phyloP scores from a whole-genome alignment of 1,284 basidiomycete genomes.

The Trichosporon sp. region DNA sequence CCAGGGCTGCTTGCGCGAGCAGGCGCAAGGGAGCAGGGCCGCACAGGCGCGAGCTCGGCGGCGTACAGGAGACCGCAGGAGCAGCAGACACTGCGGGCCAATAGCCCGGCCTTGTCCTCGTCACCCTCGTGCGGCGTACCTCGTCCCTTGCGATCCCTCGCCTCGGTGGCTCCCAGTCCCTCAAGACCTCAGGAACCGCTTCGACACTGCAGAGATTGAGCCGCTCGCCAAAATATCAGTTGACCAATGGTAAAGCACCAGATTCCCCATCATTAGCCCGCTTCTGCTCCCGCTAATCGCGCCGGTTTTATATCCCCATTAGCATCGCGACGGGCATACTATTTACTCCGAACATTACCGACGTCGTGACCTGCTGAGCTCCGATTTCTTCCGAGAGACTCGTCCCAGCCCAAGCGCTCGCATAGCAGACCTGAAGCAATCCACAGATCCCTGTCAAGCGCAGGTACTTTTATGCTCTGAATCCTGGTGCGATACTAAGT shows the following conservation, averaged over 20 bases:
- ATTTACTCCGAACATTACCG: constrained; percentile 20
- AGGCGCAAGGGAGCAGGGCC: not conserved
- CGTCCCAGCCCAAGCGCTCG: not conserved
- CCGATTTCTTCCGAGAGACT: constrained; percentile 10
- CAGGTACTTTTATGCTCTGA: not conserved
- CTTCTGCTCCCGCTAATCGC: constrained; percentile 15
- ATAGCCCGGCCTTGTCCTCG: not conserved
- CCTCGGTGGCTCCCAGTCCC: not conserved
- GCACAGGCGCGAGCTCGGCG: constrained; percentile 1
- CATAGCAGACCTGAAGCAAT: not conserved
- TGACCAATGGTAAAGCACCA: not conserved
- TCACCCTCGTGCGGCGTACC: constrained; percentile 8
- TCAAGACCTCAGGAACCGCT: constrained; percentile 2
- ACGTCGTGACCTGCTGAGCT: not conserved
- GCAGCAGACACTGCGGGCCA: not conserved
- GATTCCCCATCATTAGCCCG: constrained; percentile 2
- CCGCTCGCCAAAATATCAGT: not conserved
- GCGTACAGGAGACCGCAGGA: not conserved
- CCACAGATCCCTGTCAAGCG: not conserved
- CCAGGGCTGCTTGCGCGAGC: not conserved
- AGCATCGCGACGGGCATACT: not conserved
- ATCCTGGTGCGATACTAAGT: not conserved
- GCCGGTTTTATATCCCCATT: not conserved
- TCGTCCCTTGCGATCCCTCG: not conserved
- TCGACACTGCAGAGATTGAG: not conserved